Percentiles rank a stretch among this genome's conserved stretches.
These are phyloP conservation scores for Candida sp. DNA, from an alignment of 1,139 yeast genomes.

Conservation along the genomic window DNA sequence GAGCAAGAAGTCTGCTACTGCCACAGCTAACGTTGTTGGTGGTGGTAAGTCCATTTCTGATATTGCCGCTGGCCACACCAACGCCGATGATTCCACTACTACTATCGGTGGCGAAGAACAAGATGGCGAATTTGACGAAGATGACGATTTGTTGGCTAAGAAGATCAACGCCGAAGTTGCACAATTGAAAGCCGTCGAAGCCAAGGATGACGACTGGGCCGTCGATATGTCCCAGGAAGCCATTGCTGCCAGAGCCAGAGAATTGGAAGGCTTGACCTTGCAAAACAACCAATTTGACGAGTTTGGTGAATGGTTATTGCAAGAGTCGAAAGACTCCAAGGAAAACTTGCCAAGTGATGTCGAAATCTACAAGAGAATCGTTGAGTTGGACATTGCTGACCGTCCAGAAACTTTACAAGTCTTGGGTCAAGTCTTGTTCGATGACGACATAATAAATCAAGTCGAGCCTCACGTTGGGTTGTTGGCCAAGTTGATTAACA, in stretches of 20 bases:
- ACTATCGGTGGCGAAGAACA: slow-evolving; percentile 13
- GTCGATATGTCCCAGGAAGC: slow-evolving; percentile 99
- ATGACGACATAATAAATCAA: slow-evolving; percentile 76
- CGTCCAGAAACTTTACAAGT: slow-evolving; percentile 88
- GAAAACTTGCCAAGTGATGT: slow-evolving; percentile 77
- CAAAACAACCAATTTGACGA: slow-evolving; percentile 58
- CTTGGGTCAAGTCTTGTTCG: slow-evolving; percentile 88
- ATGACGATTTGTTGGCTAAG: slow-evolving; percentile 78
- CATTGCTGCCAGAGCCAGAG: slow-evolving; percentile 89
- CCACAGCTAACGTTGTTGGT: slow-evolving; percentile 89
- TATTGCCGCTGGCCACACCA: slow-evolving; percentile 72
- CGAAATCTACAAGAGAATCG: slow-evolving; percentile 90
- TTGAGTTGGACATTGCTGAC: slow-evolving; percentile 73
- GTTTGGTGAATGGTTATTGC: slow-evolving; percentile 89
- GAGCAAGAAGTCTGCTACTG: slow-evolving; percentile 79
- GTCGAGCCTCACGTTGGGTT: slow-evolving; percentile 81
- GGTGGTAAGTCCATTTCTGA: slow-evolving; percentile 84
- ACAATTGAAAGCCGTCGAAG: slow-evolving; percentile 63
- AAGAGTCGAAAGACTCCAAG: slow-evolving; percentile 55
- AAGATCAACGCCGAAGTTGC: slow-evolving; percentile 89
- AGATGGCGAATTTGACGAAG: slow-evolving; percentile 56
- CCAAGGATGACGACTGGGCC: slow-evolving; percentile 95
- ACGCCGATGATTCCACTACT: slow-evolving; percentile 48
- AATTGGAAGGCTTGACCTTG: slow-evolving; percentile 67
- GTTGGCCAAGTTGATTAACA: slow-evolving; percentile 73